Base-by-base conservation (phyloP, 116 monocot genomes). In the Thalassia testudinum region DNA sequence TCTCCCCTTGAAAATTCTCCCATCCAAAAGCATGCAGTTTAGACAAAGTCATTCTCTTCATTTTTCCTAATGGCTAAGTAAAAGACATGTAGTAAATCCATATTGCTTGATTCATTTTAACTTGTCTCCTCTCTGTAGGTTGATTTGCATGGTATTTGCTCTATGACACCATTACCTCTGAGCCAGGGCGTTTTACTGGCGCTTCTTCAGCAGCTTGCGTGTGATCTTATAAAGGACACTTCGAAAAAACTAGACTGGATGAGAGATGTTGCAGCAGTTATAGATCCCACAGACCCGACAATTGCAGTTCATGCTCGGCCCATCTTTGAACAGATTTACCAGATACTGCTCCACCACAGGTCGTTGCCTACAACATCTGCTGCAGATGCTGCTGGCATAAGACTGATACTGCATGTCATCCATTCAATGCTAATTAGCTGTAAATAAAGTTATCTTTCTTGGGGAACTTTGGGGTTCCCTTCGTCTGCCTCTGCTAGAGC, bases 281-380 rank as follows among this genome's bases (percentile, higher is more conserved):
- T 95, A 20, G 75, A 74, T 61, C 95, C 95, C 3, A 53, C 69
- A 0, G 95, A 95, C 19, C 85, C 88, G 21, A 66, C 75, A 53
- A 85, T 95, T 29, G 29, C 77, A 27, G 0, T 74, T 21, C 88
- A 88, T 17, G 82, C 85, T 10, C 67, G 81, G 5, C 95, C 78
- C 14, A 85, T 95, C 43, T 85, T 84, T 22, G 82, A 95, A 45
- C 95, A 95, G 63, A 85, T 95, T 11, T 95, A 84, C 53, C 65
- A 56, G 45, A 74, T 76, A 14, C 24, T 95, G 30, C 59, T 47
- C 14, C 83, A 85, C 51, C 89, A 85, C 38, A 77, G 83, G 50
- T 66, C 87, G 3, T 54, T 77, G 17, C 88, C 88, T 5, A 72
- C 78, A 12, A 75, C 75, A 21, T 62, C 62, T 0, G 0, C 82